Evolutionary conservation across 305 asterid species (phyloP), one percentile per base, ranked within the genome.

Genomic region (Fraxinus paxiana): DNA sequence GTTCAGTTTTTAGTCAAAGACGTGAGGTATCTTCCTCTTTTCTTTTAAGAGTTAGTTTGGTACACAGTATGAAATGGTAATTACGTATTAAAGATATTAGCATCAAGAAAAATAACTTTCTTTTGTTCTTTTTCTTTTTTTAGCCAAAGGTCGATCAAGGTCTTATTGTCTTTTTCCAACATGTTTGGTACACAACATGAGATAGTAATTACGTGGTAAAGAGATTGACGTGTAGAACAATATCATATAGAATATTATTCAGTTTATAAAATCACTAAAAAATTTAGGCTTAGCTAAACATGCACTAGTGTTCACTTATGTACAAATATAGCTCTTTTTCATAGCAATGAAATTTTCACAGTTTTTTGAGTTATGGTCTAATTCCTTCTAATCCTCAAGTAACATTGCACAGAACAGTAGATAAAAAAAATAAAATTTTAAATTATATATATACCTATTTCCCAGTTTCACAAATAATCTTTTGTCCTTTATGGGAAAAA

Each of bases 1-100:
- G 80, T 13, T 77, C 80, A 8, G 80, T 77, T 33, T 59, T 77
- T 33, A 33, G 7, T 26, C 80, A 77, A 31, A 77, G 24, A 6
- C 80, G 80, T 77, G 2, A 77, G 80, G 80, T 77, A 31, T 31
- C 3, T 20, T 8, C 30, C 13, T 59, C 70, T 6, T 6, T 3
- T 6, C 0, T 59, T 59, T 8, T 59, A 2, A 13, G 31, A 59
- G 15, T 0, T 0, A 0, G 28, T 59, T 18, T 18, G 9, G 2
- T 59, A 59, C 1, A 5, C 12, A 59, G 1, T 56, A 17, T 48
- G 17, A 43, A 0, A 12, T 43, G 3, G 54, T 43, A 43, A 43
- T 43, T 43, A 43, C 17, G 6, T 46, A 46, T 13, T 13, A 46
- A 46, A 12, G 56, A 13, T 46, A 6, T 13, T 46, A 46, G 6